Conservation (phyloP, 768 basidiomycete genomes). For the Phanerochaete carnosa region DNA sequence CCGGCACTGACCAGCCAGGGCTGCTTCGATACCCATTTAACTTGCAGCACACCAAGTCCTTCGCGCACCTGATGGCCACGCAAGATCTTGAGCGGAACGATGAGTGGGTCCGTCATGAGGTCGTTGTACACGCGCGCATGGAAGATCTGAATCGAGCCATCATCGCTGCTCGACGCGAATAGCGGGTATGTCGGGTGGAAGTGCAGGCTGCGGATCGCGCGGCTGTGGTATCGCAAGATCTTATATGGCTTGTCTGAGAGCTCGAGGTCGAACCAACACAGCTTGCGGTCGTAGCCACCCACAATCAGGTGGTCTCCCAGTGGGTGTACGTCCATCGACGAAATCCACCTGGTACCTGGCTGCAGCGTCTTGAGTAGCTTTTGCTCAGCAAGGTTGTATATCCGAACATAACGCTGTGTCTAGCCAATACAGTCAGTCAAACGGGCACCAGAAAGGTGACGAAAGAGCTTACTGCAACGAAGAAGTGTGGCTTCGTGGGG, state of each 20-base stretch:
- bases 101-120: slow-evolving; percentile 94
- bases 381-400: slow-evolving; percentile 95
- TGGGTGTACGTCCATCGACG: slow-evolving; percentile 94
- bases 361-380: slow-evolving; percentile 89
- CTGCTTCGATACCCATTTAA: slow-evolving; percentile 84
- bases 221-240: slow-evolving; percentile 92
- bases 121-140: slow-evolving; percentile 94
- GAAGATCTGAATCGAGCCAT: slow-evolving; percentile 96
- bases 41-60: slow-evolving; percentile 86
- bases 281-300: slow-evolving; percentile 94
- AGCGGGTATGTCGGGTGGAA: slow-evolving; percentile 96
- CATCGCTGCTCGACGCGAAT: slow-evolving; percentile 95
- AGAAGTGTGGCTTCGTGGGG: slow-evolving; percentile 92
- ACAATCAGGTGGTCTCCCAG: slow-evolving; percentile 95
- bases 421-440: slow-evolving; percentile 27
- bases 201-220: slow-evolving; percentile 87
- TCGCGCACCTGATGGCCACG: slow-evolving; percentile 86
- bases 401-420: slow-evolving; percentile 95
- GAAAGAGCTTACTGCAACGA: slow-evolving; percentile 78
- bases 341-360: slow-evolving; percentile 98
- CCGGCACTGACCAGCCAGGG: slow-evolving; percentile 94
- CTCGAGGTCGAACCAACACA: slow-evolving; percentile 99
- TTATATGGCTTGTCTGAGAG: slow-evolving; percentile 97
- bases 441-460: slow-evolving; percentile 10
- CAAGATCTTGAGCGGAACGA: slow-evolving; percentile 95